Base-by-base conservation (phyloP, 345 rosid genomes). In the Syzygium grande region DNA sequence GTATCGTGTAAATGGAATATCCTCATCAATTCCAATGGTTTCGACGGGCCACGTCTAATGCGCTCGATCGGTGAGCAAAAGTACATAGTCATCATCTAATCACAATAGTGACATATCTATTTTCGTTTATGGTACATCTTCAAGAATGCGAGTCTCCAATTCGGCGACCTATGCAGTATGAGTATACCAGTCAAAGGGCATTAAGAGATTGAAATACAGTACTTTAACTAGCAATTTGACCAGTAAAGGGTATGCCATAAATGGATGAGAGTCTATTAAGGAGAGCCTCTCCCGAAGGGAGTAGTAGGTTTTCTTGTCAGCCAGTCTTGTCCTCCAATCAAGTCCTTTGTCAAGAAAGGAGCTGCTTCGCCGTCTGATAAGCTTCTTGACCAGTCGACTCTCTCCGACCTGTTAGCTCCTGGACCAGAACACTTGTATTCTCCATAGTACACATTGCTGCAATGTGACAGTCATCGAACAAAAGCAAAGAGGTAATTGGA, bases 401-500 rank as follows among this genome's bases (percentile, higher is more conserved):
- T 89, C n/a, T 91, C 87, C n/a, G 90, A 92, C 11, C 34, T 84
- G n/a, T 88, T 65, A 7, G 95, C 91, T 17, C 93, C 95, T 5
- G 94, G 95, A 17, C 94, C 94, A 21, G 77, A 91, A 43, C 94
- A 92, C 85, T 90, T 88, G 84, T 92, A 93, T 87, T 92, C 92
- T 10, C 93, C 95, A 21, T 49, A 93, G 85, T 88, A 93, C 3
- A 92, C 93, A 38, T 93, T 91, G 90, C 95, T 93, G 87, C 85
- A 30, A 88, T 53, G 1, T 30, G 56, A 46, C 85, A 46, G 65
- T 25, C 52, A 85, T 49, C 83, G 49, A 73, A 9, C 83, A 38
- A 73, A 22, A 38, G 49, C 83, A 38, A 21, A 41, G 83, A 38
- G 15, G 83, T 38, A 38, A 38, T 9, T 41, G 21, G 49, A 73